Conservation (phyloP, 139 green algal genomes). For the Ulvella scutata region DNA sequence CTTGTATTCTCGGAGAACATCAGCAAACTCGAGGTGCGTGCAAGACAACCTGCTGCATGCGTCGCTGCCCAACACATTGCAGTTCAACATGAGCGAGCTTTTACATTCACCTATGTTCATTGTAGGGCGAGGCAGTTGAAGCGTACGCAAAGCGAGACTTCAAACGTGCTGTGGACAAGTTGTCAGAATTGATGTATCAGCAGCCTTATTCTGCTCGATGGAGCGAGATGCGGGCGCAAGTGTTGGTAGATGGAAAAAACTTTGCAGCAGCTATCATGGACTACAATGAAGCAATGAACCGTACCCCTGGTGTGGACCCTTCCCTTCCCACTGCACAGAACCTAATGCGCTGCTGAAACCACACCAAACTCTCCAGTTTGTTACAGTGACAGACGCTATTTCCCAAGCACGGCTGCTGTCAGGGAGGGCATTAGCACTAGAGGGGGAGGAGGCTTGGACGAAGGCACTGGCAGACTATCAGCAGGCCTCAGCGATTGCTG, state of each 20-base stretch:
- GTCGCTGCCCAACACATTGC: neutral
- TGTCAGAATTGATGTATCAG: constrained; percentile 23
- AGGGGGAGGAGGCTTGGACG: constrained; percentile 50
- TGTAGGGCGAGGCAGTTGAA: constrained; percentile 13
- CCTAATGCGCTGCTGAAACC: neutral
- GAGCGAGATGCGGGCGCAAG: constrained; percentile 43
- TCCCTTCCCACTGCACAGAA: neutral
- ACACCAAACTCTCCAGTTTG: neutral
- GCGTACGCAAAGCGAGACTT: constrained; percentile 43
- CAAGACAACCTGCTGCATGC: neutral
- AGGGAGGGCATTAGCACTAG: constrained; percentile 49
- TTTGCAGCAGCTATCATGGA: constrained; percentile 53
- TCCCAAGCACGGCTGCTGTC: constrained; percentile 33
- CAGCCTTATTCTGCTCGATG: constrained; percentile 18
- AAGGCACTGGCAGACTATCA: constrained; percentile 49
- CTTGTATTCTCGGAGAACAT: neutral
- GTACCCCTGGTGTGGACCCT: constrained; percentile 9
- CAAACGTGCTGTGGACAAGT: constrained; percentile 14
- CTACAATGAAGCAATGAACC: constrained; percentile 31
- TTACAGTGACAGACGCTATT: constrained; percentile 1
- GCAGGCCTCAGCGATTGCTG: constrained; percentile 7
- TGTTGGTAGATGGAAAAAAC: constrained; percentile 60
- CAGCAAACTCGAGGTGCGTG: neutral
- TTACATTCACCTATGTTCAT: too few species aligned
- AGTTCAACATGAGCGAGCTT: neutral